Base-by-base conservation (phyloP, 352 stramenopile genomes). In the Phytophthora crassamura region DNA sequence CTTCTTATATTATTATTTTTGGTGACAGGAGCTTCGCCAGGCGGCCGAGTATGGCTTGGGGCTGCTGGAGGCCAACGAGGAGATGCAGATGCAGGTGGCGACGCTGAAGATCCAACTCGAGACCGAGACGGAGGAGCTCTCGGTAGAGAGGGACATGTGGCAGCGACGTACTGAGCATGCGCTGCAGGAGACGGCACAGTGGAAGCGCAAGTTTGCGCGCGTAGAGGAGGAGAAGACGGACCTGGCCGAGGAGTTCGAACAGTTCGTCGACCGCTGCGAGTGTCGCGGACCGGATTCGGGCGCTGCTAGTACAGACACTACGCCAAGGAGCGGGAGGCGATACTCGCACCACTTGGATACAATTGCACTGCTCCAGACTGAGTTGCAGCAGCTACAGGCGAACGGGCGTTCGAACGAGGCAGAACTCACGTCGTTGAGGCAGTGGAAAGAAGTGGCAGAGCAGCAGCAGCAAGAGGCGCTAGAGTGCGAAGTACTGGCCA, bases 11-110 rank as follows among this genome's bases (percentile, higher is more conserved):
- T 33, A 8, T n/a, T 64, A 30, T 39, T 38, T n/a, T 52, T 59
- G 40, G 53, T 49, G n/a, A 30, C 35, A 96, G 88, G 88, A 96
- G 36, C 60, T 90, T 32, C 75, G 76, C 0, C 83, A 94, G 39
- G 88, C 88, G 15, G 88, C 83, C 6, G 83, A 91, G 63, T 94
- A 94, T 62, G 88, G 88, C 22, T 64, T 93, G 11, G 80, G 76
- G 30, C 75, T 96, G 33, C 58, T 96, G n/a, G 78, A 88, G 35
- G 66, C 69, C 32, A 94, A 96, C 53, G 86, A 94, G 34, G 82
- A 94, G 67, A 65, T 94, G 28, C 70, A 89, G 52, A 64, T 91
- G 52, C 74, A 91, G 40, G 80, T 91, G 40, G 74, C 74, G 43
- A 78, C 85, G 42, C 65, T 93, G 45, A 80, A 88, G 54, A 90